Percentiles rank a stretch among this genome's conserved stretches.
These are phyloP conservation scores for Chaetomiaceae sp. DNA, from an alignment of 2,329 filamentous ascomycete species.

Conservation along the genomic window DNA sequence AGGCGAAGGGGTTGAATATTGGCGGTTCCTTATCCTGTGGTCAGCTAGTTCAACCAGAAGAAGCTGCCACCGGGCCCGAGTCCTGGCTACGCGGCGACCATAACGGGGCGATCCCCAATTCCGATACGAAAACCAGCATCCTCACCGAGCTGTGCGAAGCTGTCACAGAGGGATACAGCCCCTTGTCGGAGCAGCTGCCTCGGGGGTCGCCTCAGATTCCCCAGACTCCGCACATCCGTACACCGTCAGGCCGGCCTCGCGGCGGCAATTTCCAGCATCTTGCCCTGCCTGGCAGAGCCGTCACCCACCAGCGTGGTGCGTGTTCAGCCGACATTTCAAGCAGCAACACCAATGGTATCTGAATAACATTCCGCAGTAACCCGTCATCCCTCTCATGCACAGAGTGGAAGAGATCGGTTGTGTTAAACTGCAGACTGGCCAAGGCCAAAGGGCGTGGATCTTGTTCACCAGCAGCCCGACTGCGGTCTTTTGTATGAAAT, in stretches of 20 bases:
- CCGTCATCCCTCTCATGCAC: neutral
- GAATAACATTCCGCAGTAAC: neutral
- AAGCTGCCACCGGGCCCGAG: neutral
- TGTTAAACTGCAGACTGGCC: neutral
- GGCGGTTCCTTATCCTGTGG: conserved; percentile 13
- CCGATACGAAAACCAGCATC: conserved; percentile 26
- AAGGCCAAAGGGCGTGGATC: neutral
- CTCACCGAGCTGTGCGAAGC: conserved; percentile 25
- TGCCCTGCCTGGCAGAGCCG: neutral
- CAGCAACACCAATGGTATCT: neutral
- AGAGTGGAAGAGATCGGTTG: neutral
- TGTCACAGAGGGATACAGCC: conserved; percentile 25
- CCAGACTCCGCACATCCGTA: neutral
- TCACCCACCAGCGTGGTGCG: neutral
- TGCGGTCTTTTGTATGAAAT: neutral
- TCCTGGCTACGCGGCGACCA: neutral
- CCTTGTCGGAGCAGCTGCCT: conserved; percentile 11
- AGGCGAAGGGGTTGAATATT: neutral
- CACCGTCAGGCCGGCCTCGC: neutral
- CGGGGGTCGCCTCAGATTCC: neutral
- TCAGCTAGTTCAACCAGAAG: conserved; percentile 10
- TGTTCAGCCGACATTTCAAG: neutral
- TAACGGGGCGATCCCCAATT: neutral
- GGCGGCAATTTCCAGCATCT: neutral
- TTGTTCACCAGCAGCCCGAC: neutral